Evolutionary conservation across 441 rosid species (phyloP).

Genomic region (Populus trichocarpa): DNA sequence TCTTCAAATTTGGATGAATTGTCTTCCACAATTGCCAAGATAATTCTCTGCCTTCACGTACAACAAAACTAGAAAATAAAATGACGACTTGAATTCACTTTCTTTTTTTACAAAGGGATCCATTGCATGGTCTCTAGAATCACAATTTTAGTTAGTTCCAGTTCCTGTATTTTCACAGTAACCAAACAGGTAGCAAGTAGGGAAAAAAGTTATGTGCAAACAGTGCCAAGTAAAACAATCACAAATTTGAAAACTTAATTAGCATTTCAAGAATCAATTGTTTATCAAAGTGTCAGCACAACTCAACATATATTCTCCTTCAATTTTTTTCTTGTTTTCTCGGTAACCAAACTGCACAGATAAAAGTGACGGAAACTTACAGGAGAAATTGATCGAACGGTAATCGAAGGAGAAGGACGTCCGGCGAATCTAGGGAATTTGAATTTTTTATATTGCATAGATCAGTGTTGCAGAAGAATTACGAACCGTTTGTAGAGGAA

Average conservation of each 20-base stretch:
- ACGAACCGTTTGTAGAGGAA: neutral
- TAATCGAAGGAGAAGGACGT: conserved; percentile 1
- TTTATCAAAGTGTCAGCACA: too few species aligned
- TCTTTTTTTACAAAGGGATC: neutral
- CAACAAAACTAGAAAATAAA: neutral
- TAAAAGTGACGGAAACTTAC: conserved; percentile 12
- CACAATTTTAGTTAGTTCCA: neutral
- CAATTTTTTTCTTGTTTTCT: neutral
- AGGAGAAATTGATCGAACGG: conserved; percentile 10
- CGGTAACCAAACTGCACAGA: conserved; percentile 1
- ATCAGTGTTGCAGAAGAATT: conserved; percentile 6
- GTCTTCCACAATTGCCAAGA: neutral
- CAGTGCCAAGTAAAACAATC: neutral
- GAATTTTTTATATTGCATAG: neutral
- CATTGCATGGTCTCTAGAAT: neutral
- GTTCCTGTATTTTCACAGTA: neutral
- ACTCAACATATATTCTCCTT: neutral
- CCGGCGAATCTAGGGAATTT: neutral
- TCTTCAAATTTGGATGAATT: neutral
- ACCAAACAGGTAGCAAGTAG: neutral
- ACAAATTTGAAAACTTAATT: too few species aligned
- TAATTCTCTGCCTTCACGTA: neutral
- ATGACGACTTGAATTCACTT: neutral
- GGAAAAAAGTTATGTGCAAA: neutral
- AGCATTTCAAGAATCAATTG: too few species aligned